Evolutionary conservation across 169 alveolate genomes (phyloP).

Genomic region (Toxoplasma gondii): DNA sequence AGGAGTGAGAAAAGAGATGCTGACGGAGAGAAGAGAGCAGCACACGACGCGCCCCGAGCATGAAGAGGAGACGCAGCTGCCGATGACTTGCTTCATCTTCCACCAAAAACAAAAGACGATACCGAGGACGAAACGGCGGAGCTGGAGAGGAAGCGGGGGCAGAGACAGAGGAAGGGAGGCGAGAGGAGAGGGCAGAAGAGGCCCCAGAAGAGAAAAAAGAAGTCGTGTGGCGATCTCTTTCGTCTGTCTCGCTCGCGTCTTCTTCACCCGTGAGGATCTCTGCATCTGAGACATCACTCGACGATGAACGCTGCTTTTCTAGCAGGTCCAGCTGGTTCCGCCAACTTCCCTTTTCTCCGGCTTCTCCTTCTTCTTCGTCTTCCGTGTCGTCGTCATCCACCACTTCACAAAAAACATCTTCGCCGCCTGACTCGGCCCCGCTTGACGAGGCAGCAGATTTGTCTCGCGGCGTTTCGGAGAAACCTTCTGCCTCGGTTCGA

Average conservation of each 20-base stretch:
- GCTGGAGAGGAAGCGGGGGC: not conserved
- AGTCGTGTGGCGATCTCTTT: not conserved
- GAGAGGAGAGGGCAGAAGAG: not conserved
- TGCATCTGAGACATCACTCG: not conserved
- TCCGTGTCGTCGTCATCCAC: not conserved
- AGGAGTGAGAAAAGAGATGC: not conserved
- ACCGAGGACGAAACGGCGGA: constrained; percentile 28
- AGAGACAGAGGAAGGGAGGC: not conserved
- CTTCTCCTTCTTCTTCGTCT: not conserved
- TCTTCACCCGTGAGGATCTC: not conserved
- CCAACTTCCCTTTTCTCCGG: not conserved
- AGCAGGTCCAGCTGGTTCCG: not conserved
- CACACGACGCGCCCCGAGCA: constrained; percentile 47
- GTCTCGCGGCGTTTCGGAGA: too few relatives aligned
- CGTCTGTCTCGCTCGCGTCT: not conserved
- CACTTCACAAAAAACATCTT: not conserved
- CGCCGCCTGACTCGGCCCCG: too few relatives aligned
- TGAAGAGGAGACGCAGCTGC: constrained; percentile 18
- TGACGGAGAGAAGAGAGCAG: constrained; percentile 26
- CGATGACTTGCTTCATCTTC: constrained; percentile 38
- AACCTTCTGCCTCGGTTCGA: too few relatives aligned
- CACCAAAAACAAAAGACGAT: constrained; percentile 36
- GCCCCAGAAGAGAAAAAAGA: not conserved
- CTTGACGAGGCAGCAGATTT: too few relatives aligned
- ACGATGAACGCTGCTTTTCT: not conserved